Evolutionary conservation across 345 rosid genomes (phyloP), one percentile per base, ranked within the genome.

Genomic region (Euclidium syriacum): DNA sequence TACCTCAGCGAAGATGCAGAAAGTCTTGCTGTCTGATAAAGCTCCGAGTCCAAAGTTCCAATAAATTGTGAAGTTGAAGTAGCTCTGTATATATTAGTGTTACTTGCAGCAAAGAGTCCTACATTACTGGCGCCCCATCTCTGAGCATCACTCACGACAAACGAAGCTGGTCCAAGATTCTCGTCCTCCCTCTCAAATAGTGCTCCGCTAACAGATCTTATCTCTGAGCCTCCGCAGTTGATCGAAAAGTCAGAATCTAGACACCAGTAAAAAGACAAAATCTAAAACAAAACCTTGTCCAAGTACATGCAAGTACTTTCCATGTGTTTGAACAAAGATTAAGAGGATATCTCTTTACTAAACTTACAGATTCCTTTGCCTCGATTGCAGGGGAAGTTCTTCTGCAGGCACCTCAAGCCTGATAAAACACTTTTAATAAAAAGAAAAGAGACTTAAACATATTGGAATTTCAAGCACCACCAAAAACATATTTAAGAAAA

Each of bases 211-310:
- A 74, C 73, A 6, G 84, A 75, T 18, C 40, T 70, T 57, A 75
- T 72, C 65, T 50, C 64, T 54, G 80, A 85, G 70, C 95, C 97
- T 35, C 95, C 89, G 39, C 81, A 78, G 53, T 90, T 87, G 34
- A 85, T 62, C 1, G 88, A 55, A 52, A 90, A 85, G 18, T 70
- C 64, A 35, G 41, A 79, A 78, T 85, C 97, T 87, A 74, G 15
- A 59, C 43, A 41, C 42, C 12, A 43, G 19, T 33, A 16, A 64
- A 39, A 6, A 24, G 17, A 3, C 1, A 20, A 63, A 22, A 5
- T 9, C 35, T 15, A 33, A 1, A 52, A 7, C 8, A 51, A 20
- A 10, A 1, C 0, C 17, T 14, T 32, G 29, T 10, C 15, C 17
- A 51, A 38, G 2, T 8, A 25, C 40, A 57, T 19, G 8, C 42